A percentile compares a stretch with the other conserved stretches of the same genome.
Conservation (phyloP, 108 stramenopile genomes). For the Cyclotella kingstonii region DNA sequence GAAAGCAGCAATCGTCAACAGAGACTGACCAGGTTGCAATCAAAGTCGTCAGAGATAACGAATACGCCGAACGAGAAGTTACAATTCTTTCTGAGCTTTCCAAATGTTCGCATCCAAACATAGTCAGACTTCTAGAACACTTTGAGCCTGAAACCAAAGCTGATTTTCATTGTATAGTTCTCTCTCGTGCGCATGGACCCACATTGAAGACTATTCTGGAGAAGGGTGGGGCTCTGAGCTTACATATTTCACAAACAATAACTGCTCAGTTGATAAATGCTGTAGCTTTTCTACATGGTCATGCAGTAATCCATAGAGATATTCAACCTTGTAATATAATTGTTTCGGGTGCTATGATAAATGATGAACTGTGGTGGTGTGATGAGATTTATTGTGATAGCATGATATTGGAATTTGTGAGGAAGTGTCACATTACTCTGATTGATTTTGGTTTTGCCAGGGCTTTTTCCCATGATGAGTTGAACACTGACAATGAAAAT, state of each 20-base stretch:
- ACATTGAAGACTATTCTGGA: constrained; percentile 66
- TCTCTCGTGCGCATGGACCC: constrained; percentile 52
- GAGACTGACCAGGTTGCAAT: constrained; percentile 62
- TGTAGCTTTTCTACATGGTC: constrained; percentile 80
- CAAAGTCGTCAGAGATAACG: constrained; percentile 70
- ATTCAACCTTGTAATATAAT: constrained; percentile 79
- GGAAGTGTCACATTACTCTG: constrained; percentile 67
- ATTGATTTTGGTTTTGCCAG: constrained; percentile 89
- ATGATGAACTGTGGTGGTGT: constrained; percentile 66
- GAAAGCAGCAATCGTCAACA: constrained; percentile 19
- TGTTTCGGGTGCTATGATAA: constrained; percentile 20
- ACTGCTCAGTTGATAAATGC: constrained; percentile 69
- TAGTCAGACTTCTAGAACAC: constrained; percentile 65
- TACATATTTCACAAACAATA: constrained; percentile 63
- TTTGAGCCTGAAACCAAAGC: constrained; percentile 52
- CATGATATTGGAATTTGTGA: constrained; percentile 31
- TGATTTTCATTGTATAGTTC: constrained; percentile 12
- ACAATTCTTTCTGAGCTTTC: constrained; percentile 65
- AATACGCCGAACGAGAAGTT: constrained; percentile 77
- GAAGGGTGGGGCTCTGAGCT: constrained; percentile 75
- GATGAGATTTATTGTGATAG: constrained; percentile 57
- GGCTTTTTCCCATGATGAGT: constrained; percentile 50
- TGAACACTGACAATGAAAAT: constrained; percentile 32
- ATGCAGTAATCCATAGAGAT: constrained; percentile 85
- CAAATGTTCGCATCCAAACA: constrained; percentile 62